phyloP scores from a whole-genome alignment of 1,284 basidiomycete genomes.

The Apiotrichum gamsii region DNA sequence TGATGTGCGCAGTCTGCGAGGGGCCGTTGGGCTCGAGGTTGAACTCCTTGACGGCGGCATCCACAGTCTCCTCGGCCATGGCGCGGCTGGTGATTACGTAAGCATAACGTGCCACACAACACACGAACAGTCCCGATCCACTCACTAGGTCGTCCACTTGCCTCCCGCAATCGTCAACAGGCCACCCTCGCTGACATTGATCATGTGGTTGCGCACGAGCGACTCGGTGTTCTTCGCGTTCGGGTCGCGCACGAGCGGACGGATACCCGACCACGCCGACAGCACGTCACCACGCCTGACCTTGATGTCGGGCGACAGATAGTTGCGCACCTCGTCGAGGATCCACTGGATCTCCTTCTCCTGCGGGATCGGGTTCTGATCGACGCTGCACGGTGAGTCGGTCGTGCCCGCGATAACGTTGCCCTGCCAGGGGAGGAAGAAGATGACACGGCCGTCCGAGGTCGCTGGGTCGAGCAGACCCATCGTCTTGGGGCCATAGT shows the following conservation, averaged over 20 bases:
- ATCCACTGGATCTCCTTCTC: slow-evolving; percentile 98
- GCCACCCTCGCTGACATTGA: slow-evolving; percentile 73
- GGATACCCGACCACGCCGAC: slow-evolving; percentile 86
- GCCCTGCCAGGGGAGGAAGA: slow-evolving; percentile 98
- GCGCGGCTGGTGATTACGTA: slow-evolving; percentile 54
- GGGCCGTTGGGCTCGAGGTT: slow-evolving; percentile 55
- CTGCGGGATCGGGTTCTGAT: slow-evolving; percentile 70
- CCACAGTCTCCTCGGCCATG: slow-evolving; percentile 95
- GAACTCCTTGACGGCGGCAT: slow-evolving; percentile 78
- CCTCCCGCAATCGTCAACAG: slow-evolving; percentile 93
- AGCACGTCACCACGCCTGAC: slow-evolving; percentile 95
- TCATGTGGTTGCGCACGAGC: slow-evolving; percentile 90
- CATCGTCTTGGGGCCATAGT: slow-evolving; percentile 93
- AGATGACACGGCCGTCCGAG: slow-evolving; percentile 94
- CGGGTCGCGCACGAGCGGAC: slow-evolving; percentile 84
- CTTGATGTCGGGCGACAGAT: slow-evolving; percentile 86
- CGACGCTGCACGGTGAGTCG: slow-evolving; percentile 73
- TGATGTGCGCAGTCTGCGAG: slow-evolving; percentile 74
- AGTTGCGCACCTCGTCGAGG: slow-evolving; percentile 75
- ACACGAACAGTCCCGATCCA: slow-evolving; percentile 8
- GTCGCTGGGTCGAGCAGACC: slow-evolving; percentile 92
- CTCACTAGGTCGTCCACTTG: slow-evolving; percentile 92
- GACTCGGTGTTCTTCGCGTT: slow-evolving; percentile 74
- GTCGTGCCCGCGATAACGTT: slow-evolving; percentile 97
- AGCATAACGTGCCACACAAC: neutral